Conservation (phyloP, 805 yeast genomes). For the Candida odintsovae region DNA sequence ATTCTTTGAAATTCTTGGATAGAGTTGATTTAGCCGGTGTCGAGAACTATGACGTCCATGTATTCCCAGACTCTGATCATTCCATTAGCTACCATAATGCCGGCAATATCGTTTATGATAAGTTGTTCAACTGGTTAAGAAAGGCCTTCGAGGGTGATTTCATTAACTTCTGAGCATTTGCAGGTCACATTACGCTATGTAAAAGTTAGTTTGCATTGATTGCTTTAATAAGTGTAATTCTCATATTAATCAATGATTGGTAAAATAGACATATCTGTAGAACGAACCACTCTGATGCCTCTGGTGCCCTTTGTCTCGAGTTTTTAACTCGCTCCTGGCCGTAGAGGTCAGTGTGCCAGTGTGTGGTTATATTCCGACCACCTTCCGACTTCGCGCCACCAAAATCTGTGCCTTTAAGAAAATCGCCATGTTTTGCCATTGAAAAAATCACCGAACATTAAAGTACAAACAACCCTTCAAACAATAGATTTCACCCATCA, state of each 20-base stretch:
- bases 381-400: not conserved
- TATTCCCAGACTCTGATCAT: slow-evolving; percentile 82
- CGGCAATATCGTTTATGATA: slow-evolving; percentile 60
- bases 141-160: slow-evolving; percentile 52
- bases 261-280: not conserved
- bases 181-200: not conserved
- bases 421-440: not conserved
- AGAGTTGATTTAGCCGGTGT: slow-evolving; percentile 60
- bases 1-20: slow-evolving; percentile 75
- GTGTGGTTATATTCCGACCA: not conserved
- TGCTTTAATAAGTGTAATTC: too few species aligned
- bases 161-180: slow-evolving; percentile 3
- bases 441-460: slow-evolving; percentile 1
- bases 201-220: not conserved
- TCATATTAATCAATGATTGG: too few species aligned
- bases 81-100: slow-evolving; percentile 70
- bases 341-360: too few species aligned
- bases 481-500: not conserved
- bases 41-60: slow-evolving; percentile 78
- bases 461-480: not conserved
- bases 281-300: not conserved
- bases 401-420: not conserved
- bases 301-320: not conserved
- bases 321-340: too few species aligned
- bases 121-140: slow-evolving; percentile 56